These are phyloP conservation scores for Chionographis japonica DNA, from an alignment of 106 monocot species.

Conservation along the genomic window DNA sequence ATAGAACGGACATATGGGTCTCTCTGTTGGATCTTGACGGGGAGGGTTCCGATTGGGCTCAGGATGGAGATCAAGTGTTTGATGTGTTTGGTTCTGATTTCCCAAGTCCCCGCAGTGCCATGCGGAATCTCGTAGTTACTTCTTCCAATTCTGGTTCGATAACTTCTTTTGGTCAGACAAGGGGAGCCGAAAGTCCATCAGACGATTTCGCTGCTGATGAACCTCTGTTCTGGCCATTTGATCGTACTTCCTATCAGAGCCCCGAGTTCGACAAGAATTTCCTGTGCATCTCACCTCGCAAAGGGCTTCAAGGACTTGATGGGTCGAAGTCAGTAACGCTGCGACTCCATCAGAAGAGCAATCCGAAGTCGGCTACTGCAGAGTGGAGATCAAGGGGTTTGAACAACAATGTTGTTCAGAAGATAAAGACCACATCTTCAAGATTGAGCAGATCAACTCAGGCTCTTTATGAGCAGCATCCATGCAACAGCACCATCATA, in stretches of 20 bases:
- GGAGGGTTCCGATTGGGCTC: constrained; percentile 37
- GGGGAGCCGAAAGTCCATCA: not conserved
- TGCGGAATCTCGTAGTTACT: not conserved
- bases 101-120: constrained; percentile 42
- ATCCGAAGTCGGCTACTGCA: not conserved
- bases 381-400: constrained; percentile 2
- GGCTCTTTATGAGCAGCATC: not conserved
- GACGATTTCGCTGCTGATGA: constrained; percentile 26
- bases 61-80: constrained; percentile 12
- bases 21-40: constrained; percentile 41
- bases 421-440: constrained; percentile 5
- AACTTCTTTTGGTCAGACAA: constrained; percentile 1
- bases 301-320: constrained; percentile 2
- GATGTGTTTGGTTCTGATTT: constrained; percentile 29
- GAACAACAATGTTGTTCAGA: constrained; percentile 4
- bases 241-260: constrained; percentile 27
- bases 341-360: constrained; percentile 25
- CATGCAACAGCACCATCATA: not conserved
- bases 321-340: constrained; percentile 13
- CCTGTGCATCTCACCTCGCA: constrained; percentile 47
- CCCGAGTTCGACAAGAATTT: constrained; percentile 36
- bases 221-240: constrained; percentile 68
- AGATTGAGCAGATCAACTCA: constrained; percentile 21
- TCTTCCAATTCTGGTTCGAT: constrained; percentile 4
- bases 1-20: constrained; percentile 27